phyloP scores from a whole-genome alignment of 345 rosid species.

The Moricandia moricandioides region DNA sequence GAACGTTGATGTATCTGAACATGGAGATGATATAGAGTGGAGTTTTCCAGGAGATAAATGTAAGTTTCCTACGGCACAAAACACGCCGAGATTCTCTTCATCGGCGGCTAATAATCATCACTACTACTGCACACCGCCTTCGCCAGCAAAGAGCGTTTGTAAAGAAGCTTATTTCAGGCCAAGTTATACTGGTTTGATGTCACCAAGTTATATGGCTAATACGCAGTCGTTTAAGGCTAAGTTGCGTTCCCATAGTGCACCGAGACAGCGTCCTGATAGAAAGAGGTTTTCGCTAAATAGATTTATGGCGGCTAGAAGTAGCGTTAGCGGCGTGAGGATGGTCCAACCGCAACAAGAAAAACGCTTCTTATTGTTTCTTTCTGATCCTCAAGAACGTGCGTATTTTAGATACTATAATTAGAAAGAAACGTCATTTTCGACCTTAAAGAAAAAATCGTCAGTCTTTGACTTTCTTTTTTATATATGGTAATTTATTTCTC shows the following conservation, averaged over 20 bases:
- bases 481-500: neutral
- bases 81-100: slow-evolving; percentile 58
- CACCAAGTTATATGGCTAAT: slow-evolving; percentile 81
- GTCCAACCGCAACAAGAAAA: slow-evolving; percentile 24
- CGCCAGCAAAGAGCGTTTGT: slow-evolving; percentile 69
- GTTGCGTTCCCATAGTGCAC: slow-evolving; percentile 80
- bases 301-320: slow-evolving; percentile 77
- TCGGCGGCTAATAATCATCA: slow-evolving; percentile 19
- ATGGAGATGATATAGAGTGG: slow-evolving; percentile 55
- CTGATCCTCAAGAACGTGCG: slow-evolving; percentile 19
- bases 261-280: slow-evolving; percentile 83
- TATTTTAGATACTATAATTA: slow-evolving; percentile 37
- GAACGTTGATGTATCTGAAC: slow-evolving; percentile 48
- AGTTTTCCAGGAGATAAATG: slow-evolving; percentile 57
- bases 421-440: slow-evolving; percentile 30
- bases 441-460: neutral
- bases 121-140: slow-evolving; percentile 38
- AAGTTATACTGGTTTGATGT: slow-evolving; percentile 37
- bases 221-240: slow-evolving; percentile 78
- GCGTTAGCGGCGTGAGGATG: slow-evolving; percentile 74
- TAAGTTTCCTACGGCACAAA: slow-evolving; percentile 70
- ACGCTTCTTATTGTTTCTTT: slow-evolving; percentile 27
- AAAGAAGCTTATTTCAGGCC: slow-evolving; percentile 56
- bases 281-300: slow-evolving; percentile 56
- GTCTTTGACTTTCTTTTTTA: neutral